phyloP scores from a whole-genome alignment of 2,329 filamentous ascomycete genomes.

The Cercospora brassicicola region DNA sequence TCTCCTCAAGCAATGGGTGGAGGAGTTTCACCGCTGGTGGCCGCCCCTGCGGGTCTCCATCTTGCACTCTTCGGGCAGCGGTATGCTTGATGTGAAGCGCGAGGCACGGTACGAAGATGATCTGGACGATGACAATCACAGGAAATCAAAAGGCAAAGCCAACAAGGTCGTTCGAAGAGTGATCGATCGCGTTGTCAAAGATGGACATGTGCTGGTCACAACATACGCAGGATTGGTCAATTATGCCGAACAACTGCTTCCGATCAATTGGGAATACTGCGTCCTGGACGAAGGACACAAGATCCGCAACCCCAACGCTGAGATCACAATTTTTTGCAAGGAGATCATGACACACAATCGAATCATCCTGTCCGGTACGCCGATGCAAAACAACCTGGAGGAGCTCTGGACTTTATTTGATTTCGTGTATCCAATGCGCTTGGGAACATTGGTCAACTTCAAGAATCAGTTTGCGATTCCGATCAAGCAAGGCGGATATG shows the following conservation, averaged over 20 bases:
- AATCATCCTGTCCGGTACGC: slow-evolving; percentile 91
- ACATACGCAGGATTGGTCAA: slow-evolving; percentile 96
- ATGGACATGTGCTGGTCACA: slow-evolving; percentile 91
- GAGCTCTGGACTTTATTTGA: slow-evolving; percentile 98
- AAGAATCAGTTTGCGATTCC: slow-evolving; percentile 89
- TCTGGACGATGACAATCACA: slow-evolving; percentile 47
- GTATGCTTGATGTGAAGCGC: slow-evolving; percentile 77
- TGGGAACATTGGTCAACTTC: slow-evolving; percentile 89
- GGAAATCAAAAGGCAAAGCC: slow-evolving; percentile 51
- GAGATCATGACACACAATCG: slow-evolving; percentile 86
- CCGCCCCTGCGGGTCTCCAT: slow-evolving; percentile 96
- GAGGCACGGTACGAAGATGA: slow-evolving; percentile 64
- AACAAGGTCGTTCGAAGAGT: slow-evolving; percentile 74
- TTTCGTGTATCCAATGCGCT: slow-evolving; percentile 93
- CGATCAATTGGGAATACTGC: slow-evolving; percentile 86
- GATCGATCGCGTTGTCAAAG: slow-evolving; percentile 74
- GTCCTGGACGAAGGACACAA: slow-evolving; percentile 97
- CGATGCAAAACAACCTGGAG: slow-evolving; percentile 93
- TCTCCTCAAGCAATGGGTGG: slow-evolving; percentile 95
- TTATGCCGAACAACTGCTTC: slow-evolving; percentile 78
- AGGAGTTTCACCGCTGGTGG: slow-evolving; percentile 99
- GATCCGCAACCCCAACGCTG: slow-evolving; percentile 93
- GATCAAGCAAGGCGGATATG: slow-evolving; percentile 89
- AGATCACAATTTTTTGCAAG: slow-evolving; percentile 93
- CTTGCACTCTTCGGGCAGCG: slow-evolving; percentile 89